A percentile compares a stretch with the other conserved stretches of the same genome.
Evolutionary conservation across 164 flowering plant species (phyloP).

Genomic region (Litsea cubeba): DNA sequence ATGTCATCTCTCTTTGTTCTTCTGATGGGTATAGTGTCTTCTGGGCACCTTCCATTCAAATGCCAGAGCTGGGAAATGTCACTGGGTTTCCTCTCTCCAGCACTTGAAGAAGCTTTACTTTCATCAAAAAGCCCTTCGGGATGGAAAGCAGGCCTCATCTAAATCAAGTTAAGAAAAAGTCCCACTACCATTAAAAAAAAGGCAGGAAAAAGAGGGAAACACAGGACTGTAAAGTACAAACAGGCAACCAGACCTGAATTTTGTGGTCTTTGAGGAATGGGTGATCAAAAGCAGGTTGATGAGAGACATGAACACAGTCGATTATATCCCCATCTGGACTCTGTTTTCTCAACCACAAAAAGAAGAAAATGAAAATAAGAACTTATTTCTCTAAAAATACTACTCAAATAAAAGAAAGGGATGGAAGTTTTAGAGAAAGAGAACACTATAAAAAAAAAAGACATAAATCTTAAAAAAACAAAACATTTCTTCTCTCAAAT

Average conservation of each 20-base stretch:
- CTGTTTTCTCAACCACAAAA: conserved; percentile 33
- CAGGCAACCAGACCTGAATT: conserved; percentile 52
- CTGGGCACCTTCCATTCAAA: conserved; percentile 70
- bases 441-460: background rate
- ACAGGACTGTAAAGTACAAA: background rate
- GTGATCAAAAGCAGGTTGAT: conserved; percentile 95
- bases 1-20: conserved; percentile 82
- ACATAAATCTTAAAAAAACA: background rate
- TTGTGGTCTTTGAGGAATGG: conserved; percentile 88
- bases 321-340: conserved; percentile 94
- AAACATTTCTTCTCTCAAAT: background rate
- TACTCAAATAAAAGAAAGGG: background rate
- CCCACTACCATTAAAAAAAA: background rate
- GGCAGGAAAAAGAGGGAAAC: background rate
- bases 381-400: no score
- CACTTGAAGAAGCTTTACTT: conserved; percentile 38
- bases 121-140: conserved; percentile 80
- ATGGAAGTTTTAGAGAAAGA: background rate
- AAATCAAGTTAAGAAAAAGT: conserved; percentile 4
- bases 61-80: conserved; percentile 79
- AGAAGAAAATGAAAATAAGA: background rate
- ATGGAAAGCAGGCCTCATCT: conserved; percentile 76
- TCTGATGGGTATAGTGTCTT: conserved; percentile 77
- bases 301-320: conserved; percentile 71
- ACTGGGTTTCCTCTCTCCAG: conserved; percentile 23